Evolutionary conservation across 352 stramenopile species (phyloP).

Genomic region (Nothophytophthora sp.): DNA sequence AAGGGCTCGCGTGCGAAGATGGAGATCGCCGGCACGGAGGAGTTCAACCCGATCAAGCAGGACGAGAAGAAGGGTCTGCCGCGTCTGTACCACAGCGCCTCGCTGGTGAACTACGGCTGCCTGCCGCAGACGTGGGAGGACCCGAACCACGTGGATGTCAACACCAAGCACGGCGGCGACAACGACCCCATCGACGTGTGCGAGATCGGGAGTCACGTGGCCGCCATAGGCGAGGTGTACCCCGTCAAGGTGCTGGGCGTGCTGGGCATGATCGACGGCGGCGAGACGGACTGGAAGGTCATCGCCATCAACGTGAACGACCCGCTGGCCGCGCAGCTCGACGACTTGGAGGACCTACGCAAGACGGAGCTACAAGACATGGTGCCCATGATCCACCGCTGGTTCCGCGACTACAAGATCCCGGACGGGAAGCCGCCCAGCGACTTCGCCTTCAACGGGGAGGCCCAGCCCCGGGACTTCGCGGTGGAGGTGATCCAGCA

Average conservation of each 20-base stretch:
- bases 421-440: slow-evolving; percentile 99
- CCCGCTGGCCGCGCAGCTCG: slow-evolving; percentile 93
- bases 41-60: slow-evolving; percentile 96
- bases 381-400: slow-evolving; percentile 84
- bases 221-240: slow-evolving; percentile 93
- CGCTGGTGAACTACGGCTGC: slow-evolving; percentile 97
- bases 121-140: slow-evolving; percentile 99
- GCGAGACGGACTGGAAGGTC: slow-evolving; percentile 99
- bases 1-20: slow-evolving; percentile 90
- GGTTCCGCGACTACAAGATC: slow-evolving; percentile 99
- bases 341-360: slow-evolving; percentile 91
- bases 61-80: slow-evolving; percentile 98
- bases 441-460: slow-evolving; percentile 97
- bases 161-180: slow-evolving; percentile 93
- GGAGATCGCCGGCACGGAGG: slow-evolving; percentile 92
- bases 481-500: slow-evolving; percentile 91
- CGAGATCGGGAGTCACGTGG: slow-evolving; percentile 95
- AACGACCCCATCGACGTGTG: slow-evolving; percentile 99
- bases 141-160: slow-evolving; percentile 93
- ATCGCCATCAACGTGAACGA: slow-evolving; percentile 97
- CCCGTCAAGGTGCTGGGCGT: slow-evolving; percentile 97
- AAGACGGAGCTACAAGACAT: slow-evolving; percentile 75
- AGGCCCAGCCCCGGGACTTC: slow-evolving; percentile 85
- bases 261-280: slow-evolving; percentile 99
- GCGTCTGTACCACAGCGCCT: slow-evolving; percentile 87